Evolutionary conservation across 495 filamentous ascomycete genomes (phyloP).

Genomic region (Aspergillus avenaceus): DNA sequence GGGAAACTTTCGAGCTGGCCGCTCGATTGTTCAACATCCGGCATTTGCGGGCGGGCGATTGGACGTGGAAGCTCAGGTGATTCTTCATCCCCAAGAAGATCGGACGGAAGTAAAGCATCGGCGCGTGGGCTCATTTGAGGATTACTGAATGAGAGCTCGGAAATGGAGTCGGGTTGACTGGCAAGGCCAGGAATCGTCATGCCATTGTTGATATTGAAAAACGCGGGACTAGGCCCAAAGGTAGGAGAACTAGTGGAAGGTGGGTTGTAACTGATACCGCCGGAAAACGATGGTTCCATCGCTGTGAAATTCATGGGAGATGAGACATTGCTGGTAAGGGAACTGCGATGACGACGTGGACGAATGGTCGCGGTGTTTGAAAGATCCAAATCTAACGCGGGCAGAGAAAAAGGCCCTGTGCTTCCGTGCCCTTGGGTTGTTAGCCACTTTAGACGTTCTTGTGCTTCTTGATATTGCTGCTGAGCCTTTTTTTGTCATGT

Average conservation of each 20-base stretch:
- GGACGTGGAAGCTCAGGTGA: slow-evolving; percentile 48
- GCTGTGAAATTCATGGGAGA: slow-evolving; percentile 41
- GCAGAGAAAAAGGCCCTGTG: slow-evolving; percentile 40
- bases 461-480: slow-evolving; percentile 49
- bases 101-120: slow-evolving; percentile 70
- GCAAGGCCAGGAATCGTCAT: slow-evolving; percentile 39
- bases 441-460: slow-evolving; percentile 49
- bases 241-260: slow-evolving; percentile 45
- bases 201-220: slow-evolving; percentile 60
- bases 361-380: slow-evolving; percentile 39
- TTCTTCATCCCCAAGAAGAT: slow-evolving; percentile 76
- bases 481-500: slow-evolving; percentile 27
- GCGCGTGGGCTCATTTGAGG: slow-evolving; percentile 81
- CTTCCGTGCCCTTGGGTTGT: slow-evolving; percentile 39
- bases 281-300: slow-evolving; percentile 33
- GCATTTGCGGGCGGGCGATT: slow-evolving; percentile 34
- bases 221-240: slow-evolving; percentile 43
- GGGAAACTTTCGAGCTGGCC: slow-evolving; percentile 32
- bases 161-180: slow-evolving; percentile 36
- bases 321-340: slow-evolving; percentile 45
- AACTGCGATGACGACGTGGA: slow-evolving; percentile 46
- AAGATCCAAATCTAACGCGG: slow-evolving; percentile 40
- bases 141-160: slow-evolving; percentile 49
- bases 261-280: slow-evolving; percentile 38
- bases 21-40: slow-evolving; percentile 33